phyloP scores from a whole-genome alignment of 805 yeast genomes.

The Lachancea fermentati region DNA sequence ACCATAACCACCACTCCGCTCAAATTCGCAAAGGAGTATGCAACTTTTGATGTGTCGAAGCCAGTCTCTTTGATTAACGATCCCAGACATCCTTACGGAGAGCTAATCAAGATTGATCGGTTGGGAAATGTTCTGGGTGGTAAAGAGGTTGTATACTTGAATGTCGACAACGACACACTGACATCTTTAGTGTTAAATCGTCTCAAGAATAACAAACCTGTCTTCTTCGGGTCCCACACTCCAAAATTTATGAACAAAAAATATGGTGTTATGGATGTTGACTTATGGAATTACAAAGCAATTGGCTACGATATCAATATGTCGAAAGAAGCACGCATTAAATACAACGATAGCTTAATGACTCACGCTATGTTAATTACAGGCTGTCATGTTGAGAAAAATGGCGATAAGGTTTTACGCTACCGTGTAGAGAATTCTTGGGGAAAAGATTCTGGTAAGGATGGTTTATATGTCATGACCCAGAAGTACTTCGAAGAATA shows the following conservation, averaged over 20 bases:
- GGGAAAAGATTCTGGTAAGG: constrained; percentile 63
- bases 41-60: constrained; percentile 46
- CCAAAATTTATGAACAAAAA: constrained; percentile 63
- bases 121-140: constrained; percentile 70
- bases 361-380: constrained; percentile 88
- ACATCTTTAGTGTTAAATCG: constrained; percentile 60
- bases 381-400: constrained; percentile 67
- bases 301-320: constrained; percentile 50
- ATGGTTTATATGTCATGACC: constrained; percentile 67
- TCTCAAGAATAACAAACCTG: constrained; percentile 68
- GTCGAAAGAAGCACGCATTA: constrained; percentile 62
- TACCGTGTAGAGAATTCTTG: constrained; percentile 76
- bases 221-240: constrained; percentile 87
- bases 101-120: constrained; percentile 63
- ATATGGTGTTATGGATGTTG: constrained; percentile 68
- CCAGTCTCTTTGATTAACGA: constrained; percentile 70
- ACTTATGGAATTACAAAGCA: constrained; percentile 59
- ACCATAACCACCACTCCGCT: constrained; percentile 53
- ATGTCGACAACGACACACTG: constrained; percentile 53
- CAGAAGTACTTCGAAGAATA: constrained; percentile 71
- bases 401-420: constrained; percentile 50
- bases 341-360: constrained; percentile 69
- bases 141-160: constrained; percentile 65
- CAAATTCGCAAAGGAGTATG: constrained; percentile 53
- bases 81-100: constrained; percentile 67